A percentile compares a stretch with the other conserved stretches of the same genome.
Conservation (phyloP, 2,329 filamentous ascomycete genomes). For the Thielaviopsis punctulata region DNA sequence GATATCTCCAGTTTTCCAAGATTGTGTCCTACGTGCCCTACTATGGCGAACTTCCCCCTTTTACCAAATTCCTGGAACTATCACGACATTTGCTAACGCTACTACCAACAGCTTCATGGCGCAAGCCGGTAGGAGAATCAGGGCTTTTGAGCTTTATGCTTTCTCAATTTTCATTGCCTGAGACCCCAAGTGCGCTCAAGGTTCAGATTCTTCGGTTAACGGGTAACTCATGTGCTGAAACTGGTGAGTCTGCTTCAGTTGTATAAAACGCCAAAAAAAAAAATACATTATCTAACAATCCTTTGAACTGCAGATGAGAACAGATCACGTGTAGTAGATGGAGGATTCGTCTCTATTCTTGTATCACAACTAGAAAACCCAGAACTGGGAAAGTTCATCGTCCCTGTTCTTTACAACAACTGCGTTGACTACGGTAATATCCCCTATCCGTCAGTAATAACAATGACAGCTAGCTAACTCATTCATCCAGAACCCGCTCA, state of each 20-base stretch:
- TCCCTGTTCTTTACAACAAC: constrained; percentile 46
- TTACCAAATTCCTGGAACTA: background rate
- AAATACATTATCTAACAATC: too few species aligned
- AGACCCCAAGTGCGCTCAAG: background rate
- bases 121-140: constrained; percentile 7
- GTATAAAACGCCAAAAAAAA: too few species aligned
- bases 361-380: constrained; percentile 31
- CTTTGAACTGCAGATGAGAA: constrained; percentile 35
- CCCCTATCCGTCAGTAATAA: background rate
- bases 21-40: background rate
- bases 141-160: constrained; percentile 3
- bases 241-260: constrained; percentile 2
- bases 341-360: constrained; percentile 29
- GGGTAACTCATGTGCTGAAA: constrained; percentile 11
- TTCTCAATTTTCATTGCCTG: background rate
- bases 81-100: background rate
- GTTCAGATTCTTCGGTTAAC: constrained; percentile 9
- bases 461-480: constrained; percentile 11
- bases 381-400: constrained; percentile 30
- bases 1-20: background rate
- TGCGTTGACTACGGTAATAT: constrained; percentile 42
- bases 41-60: background rate
- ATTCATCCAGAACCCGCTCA: constrained; percentile 36
- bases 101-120: constrained; percentile 6
- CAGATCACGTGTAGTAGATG: constrained; percentile 34